A percentile compares a stretch with the other conserved stretches of the same genome.
phyloP scores from a whole-genome alignment of 2,329 filamentous ascomycete genomes.

The Cladophialophora carrionii region DNA sequence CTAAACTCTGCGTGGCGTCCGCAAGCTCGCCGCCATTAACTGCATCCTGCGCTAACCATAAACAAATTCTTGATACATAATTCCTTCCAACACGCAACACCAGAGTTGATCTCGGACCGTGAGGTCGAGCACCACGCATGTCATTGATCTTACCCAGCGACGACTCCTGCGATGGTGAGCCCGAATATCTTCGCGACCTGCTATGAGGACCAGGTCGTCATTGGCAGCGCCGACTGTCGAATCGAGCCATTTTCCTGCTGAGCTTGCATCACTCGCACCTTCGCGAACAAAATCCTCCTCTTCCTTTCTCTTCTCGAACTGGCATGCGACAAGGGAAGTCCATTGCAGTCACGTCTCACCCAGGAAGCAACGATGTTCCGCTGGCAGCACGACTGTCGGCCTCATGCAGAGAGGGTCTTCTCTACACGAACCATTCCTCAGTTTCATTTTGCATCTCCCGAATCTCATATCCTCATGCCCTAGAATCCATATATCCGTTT shows the following conservation, averaged over 20 bases:
- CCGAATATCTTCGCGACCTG: neutral
- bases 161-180: neutral
- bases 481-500: slow-evolving; percentile 2
- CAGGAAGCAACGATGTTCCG: slow-evolving; percentile 9
- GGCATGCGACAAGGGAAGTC: neutral
- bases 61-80: neutral
- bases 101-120: neutral
- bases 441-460: neutral
- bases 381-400: neutral
- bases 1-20: neutral
- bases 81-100: neutral
- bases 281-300: neutral
- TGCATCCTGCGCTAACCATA: neutral
- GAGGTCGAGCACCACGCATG: neutral
- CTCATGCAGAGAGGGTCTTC: neutral
- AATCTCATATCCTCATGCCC: neutral
- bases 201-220: neutral
- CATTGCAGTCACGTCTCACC: neutral
- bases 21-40: neutral
- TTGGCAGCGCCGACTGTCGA: neutral
- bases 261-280: neutral
- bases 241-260: neutral
- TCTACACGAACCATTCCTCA: slow-evolving; percentile 3
- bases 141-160: too few relatives aligned
- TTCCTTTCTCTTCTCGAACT: neutral